Percentiles rank a stretch among this genome's conserved stretches.
These are phyloP conservation scores for Teratosphaeriaceae sp. DNA, from an alignment of 2,329 filamentous ascomycete species.

Conservation along the genomic window DNA sequence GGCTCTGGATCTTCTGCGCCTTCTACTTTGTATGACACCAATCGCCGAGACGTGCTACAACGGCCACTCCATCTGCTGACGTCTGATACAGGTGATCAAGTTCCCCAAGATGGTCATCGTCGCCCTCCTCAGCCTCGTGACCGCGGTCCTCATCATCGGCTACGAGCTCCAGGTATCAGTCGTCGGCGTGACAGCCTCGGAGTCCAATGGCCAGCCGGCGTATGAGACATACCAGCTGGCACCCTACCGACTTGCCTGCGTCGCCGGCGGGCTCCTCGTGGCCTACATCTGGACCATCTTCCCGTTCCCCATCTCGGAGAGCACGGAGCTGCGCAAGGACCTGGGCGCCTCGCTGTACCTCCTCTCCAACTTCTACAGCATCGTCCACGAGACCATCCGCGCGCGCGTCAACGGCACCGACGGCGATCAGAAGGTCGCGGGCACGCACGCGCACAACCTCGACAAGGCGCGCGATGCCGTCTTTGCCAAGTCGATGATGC, in stretches of 20 bases:
- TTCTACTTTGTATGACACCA: slow-evolving; percentile 58
- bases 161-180: slow-evolving; percentile 61
- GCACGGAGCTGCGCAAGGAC: slow-evolving; percentile 61
- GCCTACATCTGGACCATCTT: slow-evolving; percentile 12
- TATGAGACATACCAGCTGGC: slow-evolving; percentile 65
- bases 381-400: slow-evolving; percentile 61
- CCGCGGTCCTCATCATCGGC: slow-evolving; percentile 40
- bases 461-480: slow-evolving; percentile 53
- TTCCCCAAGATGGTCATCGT: slow-evolving; percentile 57
- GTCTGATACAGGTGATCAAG: no score
- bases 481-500: slow-evolving; percentile 60
- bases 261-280: slow-evolving; percentile 59
- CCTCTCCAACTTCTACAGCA: slow-evolving; percentile 66
- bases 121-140: slow-evolving; percentile 57
- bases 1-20: slow-evolving; percentile 56
- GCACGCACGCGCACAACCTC: slow-evolving; percentile 47
- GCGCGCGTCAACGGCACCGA: slow-evolving; percentile 53
- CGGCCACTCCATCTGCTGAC: no score
- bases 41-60: no score
- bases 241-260: slow-evolving; percentile 63
- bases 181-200: slow-evolving; percentile 52
- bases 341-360: slow-evolving; percentile 64
- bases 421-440: slow-evolving; percentile 44
- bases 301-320: slow-evolving; percentile 54
- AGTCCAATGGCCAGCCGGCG: slow-evolving; percentile 58